phyloP scores from a whole-genome alignment of 1,139 yeast species.

The Saccharomyces hybrid region DNA sequence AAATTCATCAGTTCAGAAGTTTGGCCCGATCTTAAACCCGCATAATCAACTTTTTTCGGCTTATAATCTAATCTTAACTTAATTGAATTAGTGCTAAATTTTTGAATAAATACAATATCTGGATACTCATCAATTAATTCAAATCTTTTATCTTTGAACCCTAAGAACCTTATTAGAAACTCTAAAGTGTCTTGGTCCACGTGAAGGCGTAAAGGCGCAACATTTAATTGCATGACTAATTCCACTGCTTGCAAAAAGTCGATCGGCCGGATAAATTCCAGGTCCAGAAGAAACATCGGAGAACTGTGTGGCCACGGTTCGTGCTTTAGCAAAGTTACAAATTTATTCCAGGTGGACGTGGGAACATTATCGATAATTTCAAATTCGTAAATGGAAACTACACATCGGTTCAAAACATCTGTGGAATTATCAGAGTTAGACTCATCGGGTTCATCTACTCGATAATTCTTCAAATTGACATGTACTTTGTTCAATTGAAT shows the following conservation, averaged over 20 bases:
- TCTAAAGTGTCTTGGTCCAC: slow-evolving; percentile 92
- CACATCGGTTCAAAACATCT: slow-evolving; percentile 43
- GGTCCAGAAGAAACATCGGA: slow-evolving; percentile 48
- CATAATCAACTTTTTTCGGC: slow-evolving; percentile 68
- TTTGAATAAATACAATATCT: slow-evolving; percentile 62
- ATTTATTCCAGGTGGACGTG: slow-evolving; percentile 86
- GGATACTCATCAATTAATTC: slow-evolving; percentile 44
- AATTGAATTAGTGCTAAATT: slow-evolving; percentile 54
- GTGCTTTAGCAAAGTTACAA: slow-evolving; percentile 66
- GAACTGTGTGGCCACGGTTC: slow-evolving; percentile 39
- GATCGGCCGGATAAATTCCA: slow-evolving; percentile 61
- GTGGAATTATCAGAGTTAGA: slow-evolving; percentile 31
- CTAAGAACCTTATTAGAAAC: slow-evolving; percentile 69
- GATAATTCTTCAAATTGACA: slow-evolving; percentile 40
- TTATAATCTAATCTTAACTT: slow-evolving; percentile 77
- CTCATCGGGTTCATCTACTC: slow-evolving; percentile 40
- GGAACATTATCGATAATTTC: slow-evolving; percentile 72
- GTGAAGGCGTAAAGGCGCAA: slow-evolving; percentile 72
- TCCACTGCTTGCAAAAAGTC: slow-evolving; percentile 63
- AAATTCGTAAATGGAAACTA: slow-evolving; percentile 42
- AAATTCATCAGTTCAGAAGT: slow-evolving; percentile 82
- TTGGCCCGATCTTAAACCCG: slow-evolving; percentile 78
- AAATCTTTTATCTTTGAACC: slow-evolving; percentile 68
- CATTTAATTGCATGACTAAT: slow-evolving; percentile 44
- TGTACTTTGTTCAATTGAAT: slow-evolving; percentile 50